Percentiles rank a stretch among this genome's conserved stretches.
phyloP scores from a whole-genome alignment of 23 red algal genomes.

The Gracilaria vermiculophylla region DNA sequence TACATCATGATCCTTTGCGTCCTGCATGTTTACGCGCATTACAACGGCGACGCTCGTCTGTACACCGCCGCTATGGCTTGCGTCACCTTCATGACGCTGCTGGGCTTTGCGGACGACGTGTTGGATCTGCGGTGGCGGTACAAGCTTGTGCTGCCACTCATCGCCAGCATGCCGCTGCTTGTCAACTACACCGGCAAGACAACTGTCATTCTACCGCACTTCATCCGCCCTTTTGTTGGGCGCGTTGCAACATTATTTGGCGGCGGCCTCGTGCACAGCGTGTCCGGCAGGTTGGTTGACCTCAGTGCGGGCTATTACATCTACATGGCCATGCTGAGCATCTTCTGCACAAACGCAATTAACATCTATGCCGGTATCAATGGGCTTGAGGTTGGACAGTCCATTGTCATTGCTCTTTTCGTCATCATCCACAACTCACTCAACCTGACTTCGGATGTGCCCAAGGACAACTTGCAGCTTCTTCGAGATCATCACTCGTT shows the following conservation, averaged over 20 bases:
- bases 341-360: slow-evolving; percentile 99
- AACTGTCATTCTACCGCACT: slow-evolving; percentile 74
- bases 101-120: slow-evolving; percentile 99
- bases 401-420: slow-evolving; percentile 78
- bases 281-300: slow-evolving; percentile 72
- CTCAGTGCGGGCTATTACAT: slow-evolving; percentile 87
- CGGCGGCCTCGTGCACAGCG: slow-evolving; percentile 9
- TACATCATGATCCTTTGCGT: slow-evolving; percentile 89
- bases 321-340: slow-evolving; percentile 95
- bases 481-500: slow-evolving; percentile 90
- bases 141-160: slow-evolving; percentile 90
- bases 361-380: slow-evolving; percentile 99
- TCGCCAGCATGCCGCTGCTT: slow-evolving; percentile 87
- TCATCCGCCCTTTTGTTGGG: slow-evolving; percentile 40
- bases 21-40: slow-evolving; percentile 58
- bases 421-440: slow-evolving; percentile 90
- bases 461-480: slow-evolving; percentile 73
- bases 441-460: slow-evolving; percentile 63
- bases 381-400: slow-evolving; percentile 95
- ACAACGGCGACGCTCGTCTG: slow-evolving; percentile 55
- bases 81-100: slow-evolving; percentile 95
- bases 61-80: slow-evolving; percentile 95
- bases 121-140: slow-evolving; percentile 95
- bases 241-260: slow-evolving; percentile 3
- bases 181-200: slow-evolving; percentile 89